Conservation (phyloP, 805 yeast genomes). For the Candida hispaniensis region DNA sequence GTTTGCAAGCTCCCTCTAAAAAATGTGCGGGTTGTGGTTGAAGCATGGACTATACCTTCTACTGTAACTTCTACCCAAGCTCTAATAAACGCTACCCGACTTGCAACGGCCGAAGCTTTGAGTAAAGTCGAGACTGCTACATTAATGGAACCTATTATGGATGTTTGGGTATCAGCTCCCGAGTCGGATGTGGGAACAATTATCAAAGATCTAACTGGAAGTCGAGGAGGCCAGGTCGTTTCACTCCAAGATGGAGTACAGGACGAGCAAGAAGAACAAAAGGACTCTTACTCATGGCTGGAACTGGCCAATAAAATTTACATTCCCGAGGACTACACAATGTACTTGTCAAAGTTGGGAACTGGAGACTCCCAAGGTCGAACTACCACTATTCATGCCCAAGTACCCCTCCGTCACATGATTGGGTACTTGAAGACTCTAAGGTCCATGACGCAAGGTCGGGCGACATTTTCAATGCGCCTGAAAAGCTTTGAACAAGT, state of each 20-base stretch:
- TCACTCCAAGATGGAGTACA: conserved; percentile 58
- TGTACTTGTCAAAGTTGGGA: conserved; percentile 28
- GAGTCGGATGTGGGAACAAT: conserved; percentile 74
- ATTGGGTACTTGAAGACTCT: conserved; percentile 72
- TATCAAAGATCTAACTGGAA: conserved; percentile 70
- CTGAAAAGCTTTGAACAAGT: conserved; percentile 65
- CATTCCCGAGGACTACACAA: conserved; percentile 57
- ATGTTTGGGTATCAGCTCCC: conserved; percentile 51
- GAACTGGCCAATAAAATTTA: conserved; percentile 46
- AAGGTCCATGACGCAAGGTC: conserved; percentile 79
- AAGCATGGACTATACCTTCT: conserved; percentile 42
- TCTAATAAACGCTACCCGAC: conserved; percentile 38
- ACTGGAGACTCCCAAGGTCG: conserved; percentile 33
- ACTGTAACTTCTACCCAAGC: conserved; percentile 36
- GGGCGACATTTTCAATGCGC: conserved; percentile 74
- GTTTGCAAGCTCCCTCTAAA: conserved; percentile 41
- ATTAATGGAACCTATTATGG: conserved; percentile 82
- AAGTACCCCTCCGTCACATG: conserved; percentile 82
- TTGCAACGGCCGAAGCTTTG: conserved; percentile 35
- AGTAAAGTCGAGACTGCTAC: conserved; percentile 18
- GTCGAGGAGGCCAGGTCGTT: conserved; percentile 62
- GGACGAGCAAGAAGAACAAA: conserved; percentile 28
- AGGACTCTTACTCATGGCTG: conserved; percentile 18
- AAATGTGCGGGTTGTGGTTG: conserved; percentile 47
- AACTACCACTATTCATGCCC: conserved; percentile 47